phyloP scores from a whole-genome alignment of 2,329 filamentous ascomycete genomes.

The Exophiala bonariae region DNA sequence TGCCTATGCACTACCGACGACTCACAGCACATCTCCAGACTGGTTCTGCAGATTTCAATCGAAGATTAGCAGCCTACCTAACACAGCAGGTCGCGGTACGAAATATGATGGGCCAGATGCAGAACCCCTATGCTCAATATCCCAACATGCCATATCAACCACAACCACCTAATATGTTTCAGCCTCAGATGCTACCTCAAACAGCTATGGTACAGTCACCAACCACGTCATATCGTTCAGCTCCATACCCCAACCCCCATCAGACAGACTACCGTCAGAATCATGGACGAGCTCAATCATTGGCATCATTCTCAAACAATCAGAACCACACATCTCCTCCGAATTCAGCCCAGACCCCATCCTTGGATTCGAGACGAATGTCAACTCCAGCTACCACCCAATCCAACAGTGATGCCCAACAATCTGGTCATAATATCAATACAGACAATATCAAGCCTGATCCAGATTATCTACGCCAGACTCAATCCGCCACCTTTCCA shows the following conservation, averaged over 20 bases:
- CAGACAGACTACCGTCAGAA: conserved; percentile 28
- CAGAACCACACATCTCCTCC: conserved; percentile 28
- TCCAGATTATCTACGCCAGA: conserved; percentile 22
- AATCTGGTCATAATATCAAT: conserved; percentile 14
- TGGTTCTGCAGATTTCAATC: conserved; percentile 61
- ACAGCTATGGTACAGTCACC: conserved; percentile 19
- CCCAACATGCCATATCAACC: conserved; percentile 38
- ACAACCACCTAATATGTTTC: conserved; percentile 36
- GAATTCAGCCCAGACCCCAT: conserved; percentile 38
- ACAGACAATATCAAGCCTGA: conserved; percentile 16
- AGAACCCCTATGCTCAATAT: conserved; percentile 40
- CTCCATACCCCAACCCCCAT: conserved; percentile 41
- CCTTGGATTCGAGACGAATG: conserved; percentile 38
- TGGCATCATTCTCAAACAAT: conserved; percentile 13
- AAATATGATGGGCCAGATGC: conserved; percentile 47
- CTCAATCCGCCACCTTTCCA: conserved; percentile 31
- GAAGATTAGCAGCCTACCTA: conserved; percentile 60
- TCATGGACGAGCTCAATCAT: conserved; percentile 22
- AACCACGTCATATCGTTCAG: conserved; percentile 38
- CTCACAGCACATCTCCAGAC: conserved; percentile 65
- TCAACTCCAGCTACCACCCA: conserved; percentile 41
- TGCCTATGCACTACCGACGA: conserved; percentile 65
- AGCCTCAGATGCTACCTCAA: conserved; percentile 30
- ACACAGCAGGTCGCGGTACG: conserved; percentile 59
- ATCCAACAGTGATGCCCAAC: not conserved